These are phyloP conservation scores for Neckera pumila DNA, from an alignment of 225 moss, liverwort and hornwort genomes.

Conservation along the genomic window DNA sequence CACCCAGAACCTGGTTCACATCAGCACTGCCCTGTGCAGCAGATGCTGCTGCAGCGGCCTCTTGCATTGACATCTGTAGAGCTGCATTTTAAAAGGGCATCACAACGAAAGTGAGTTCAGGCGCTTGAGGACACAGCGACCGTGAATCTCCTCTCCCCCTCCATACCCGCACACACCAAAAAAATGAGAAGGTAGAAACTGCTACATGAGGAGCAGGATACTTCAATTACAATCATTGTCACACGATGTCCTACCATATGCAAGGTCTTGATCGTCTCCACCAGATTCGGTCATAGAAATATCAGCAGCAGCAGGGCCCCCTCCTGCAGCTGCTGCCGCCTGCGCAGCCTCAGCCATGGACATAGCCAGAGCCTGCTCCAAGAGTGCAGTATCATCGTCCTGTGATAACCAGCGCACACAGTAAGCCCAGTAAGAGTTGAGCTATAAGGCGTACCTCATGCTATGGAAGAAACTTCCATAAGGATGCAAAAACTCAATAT, in stretches of 20 bases:
- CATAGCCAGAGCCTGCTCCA: slow-evolving; percentile 93
- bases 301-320: slow-evolving; percentile 49
- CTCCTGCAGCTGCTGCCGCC: slow-evolving; percentile 52
- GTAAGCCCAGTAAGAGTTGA: neutral
- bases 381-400: slow-evolving; percentile 89
- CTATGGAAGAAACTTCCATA: neutral
- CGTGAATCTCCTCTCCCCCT: neutral
- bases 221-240: neutral
- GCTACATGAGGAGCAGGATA: neutral
- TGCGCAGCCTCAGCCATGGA: slow-evolving; percentile 88
- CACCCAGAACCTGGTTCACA: slow-evolving; percentile 81
- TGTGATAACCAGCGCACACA: slow-evolving; percentile 3
- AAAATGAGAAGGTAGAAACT: neutral
- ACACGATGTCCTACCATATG: slow-evolving; percentile 42
- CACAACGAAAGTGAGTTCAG: neutral
- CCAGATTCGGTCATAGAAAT: slow-evolving; percentile 62
- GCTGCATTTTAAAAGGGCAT: slow-evolving; percentile 37
- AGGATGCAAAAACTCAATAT: neutral
- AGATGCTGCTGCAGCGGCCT: slow-evolving; percentile 58
- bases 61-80: slow-evolving; percentile 96
- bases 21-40: slow-evolving; percentile 58
- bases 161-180: neutral
- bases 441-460: neutral
- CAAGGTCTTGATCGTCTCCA: slow-evolving; percentile 87
- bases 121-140: neutral